Evolutionary conservation across 345 rosid genomes (phyloP).

Genomic region (Mangifera indica): DNA sequence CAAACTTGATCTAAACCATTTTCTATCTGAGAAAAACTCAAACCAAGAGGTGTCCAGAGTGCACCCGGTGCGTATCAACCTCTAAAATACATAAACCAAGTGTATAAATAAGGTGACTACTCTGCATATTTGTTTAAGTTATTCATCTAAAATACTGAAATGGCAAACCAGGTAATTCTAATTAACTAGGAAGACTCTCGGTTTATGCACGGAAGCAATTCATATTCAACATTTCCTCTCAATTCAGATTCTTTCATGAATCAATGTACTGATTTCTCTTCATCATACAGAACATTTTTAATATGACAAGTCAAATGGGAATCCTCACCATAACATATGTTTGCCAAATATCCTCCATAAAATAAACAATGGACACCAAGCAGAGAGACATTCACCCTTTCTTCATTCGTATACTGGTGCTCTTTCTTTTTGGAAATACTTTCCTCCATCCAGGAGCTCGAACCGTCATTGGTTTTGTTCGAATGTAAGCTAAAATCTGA

Average conservation of each 20-base stretch:
- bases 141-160: no score
- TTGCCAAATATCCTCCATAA: constrained; percentile 45
- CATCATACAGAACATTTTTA: constrained; percentile 1
- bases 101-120: no score
- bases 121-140: no score
- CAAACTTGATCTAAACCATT: no score
- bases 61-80: no score
- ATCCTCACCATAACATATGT: constrained; percentile 45
- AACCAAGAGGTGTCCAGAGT: no score
- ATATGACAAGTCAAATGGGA: constrained; percentile 19
- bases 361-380: constrained; percentile 68
- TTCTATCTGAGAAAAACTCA: no score
- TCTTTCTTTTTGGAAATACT: constrained; percentile 16
- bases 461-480: constrained; percentile 7
- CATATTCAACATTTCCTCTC: not conserved
- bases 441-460: not conserved
- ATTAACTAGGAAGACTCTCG: not conserved
- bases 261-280: constrained; percentile 5
- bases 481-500: constrained; percentile 9
- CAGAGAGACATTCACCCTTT: constrained; percentile 27
- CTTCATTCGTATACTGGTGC: constrained; percentile 20
- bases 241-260: not conserved
- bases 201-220: not conserved
- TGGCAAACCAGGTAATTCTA: no score
- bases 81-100: no score